Evolutionary conservation across 495 filamentous ascomycete species (phyloP), one percentile per base, ranked within the genome.

Genomic region (Rhypophila decipiens): DNA sequence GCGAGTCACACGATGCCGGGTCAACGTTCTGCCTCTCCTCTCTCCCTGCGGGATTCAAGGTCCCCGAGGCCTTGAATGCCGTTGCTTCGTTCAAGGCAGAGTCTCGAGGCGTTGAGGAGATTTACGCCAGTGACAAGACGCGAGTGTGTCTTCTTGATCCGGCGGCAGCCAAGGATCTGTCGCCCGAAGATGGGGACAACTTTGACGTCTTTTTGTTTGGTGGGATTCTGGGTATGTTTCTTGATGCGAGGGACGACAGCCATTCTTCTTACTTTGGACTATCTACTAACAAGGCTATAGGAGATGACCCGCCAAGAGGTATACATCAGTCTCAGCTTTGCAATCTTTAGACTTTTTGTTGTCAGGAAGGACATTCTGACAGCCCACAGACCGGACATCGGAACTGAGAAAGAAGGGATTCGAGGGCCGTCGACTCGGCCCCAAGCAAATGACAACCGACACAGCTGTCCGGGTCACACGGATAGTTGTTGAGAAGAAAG

Each of bases 371-470:
- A 2, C 8, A 11, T 40, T 23, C 38, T 40, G 38, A 40, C 38
- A 13, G 24, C 10, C 15, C 11, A 33, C 41, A 95, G 94, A 98
- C 68, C 83, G 93, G 34, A 98, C 93, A 1, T 87, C 86, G 10
- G 93, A 98, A 60, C 71, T 98, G 40, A 81, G 93, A 20, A 88
- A 86, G 61, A 94, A 95, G 64, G 94, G 94, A 20, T 98, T 90
- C 58, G 72, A 82, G 52, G 90, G 91, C 37, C 84, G 93, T 45
- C 78, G 90, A 50, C 73, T 98, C 37, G 94, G 94, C 0, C 88
- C 90, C 13, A 80, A 90, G 55, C 93, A 98, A 67, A 97, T 98
- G 93, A 97, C 93, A 8, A 98, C 93, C 0, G 93, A 98, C 66
- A 98, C 93, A 15, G 93, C 93, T 1, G 93, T 95, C 27, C 75